Evolutionary conservation across 148 eudicot genomes (phyloP).

Genomic region (Rhododendron mucronatum): DNA sequence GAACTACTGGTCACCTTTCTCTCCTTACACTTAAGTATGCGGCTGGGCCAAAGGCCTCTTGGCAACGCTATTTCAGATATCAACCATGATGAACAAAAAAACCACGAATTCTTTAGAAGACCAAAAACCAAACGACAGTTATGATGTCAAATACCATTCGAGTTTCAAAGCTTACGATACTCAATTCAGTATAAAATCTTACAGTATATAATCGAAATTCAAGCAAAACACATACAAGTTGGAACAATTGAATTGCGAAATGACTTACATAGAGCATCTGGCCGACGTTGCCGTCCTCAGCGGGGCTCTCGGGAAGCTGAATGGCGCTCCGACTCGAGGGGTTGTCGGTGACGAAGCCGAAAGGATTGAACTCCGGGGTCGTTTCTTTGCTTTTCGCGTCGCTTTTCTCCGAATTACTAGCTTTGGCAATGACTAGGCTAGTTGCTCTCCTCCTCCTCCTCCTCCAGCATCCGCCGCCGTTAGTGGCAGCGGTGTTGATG

Average conservation of each 20-base stretch:
- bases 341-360: slow-evolving; percentile 91
- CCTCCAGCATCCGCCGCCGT: neutral
- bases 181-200: neutral
- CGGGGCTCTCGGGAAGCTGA: slow-evolving; percentile 93
- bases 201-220: neutral
- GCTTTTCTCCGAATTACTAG: slow-evolving; percentile 33
- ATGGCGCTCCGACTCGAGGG: slow-evolving; percentile 93
- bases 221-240: neutral
- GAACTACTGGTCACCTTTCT: too few species aligned
- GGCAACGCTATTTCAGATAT: neutral
- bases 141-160: neutral
- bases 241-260: neutral
- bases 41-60: too few species aligned
- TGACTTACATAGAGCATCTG: slow-evolving; percentile 75
- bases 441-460: slow-evolving; percentile 15
- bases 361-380: slow-evolving; percentile 75
- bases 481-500: slow-evolving; percentile 7
- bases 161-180: neutral
- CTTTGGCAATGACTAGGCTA: slow-evolving; percentile 24
- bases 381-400: slow-evolving; percentile 23
- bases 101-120: neutral
- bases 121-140: neutral
- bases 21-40: too few species aligned
- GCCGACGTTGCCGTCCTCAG: slow-evolving; percentile 97
- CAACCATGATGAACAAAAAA: neutral